These are phyloP conservation scores for Hymenoscyphus fraxineus DNA, from an alignment of 2,329 filamentous ascomycete species.

Conservation along the genomic window DNA sequence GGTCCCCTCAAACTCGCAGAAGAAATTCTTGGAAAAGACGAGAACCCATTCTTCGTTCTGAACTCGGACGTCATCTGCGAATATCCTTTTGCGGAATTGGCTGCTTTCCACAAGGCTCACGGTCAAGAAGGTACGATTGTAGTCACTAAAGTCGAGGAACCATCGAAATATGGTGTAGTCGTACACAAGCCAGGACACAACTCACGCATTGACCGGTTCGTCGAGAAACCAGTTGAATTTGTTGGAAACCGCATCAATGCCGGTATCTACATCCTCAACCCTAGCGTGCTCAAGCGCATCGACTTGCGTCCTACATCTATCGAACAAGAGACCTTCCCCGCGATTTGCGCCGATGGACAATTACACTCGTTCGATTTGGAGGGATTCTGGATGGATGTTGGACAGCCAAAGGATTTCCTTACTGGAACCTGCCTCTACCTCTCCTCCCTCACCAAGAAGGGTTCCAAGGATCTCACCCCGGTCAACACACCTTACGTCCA, in stretches of 20 bases:
- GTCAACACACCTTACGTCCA: slow-evolving; percentile 75
- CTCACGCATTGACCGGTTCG: slow-evolving; percentile 94
- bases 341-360: slow-evolving; percentile 83
- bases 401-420: slow-evolving; percentile 97
- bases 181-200: slow-evolving; percentile 93
- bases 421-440: slow-evolving; percentile 95
- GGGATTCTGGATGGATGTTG: slow-evolving; percentile 99
- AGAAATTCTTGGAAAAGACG: slow-evolving; percentile 86
- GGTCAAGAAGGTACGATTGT: slow-evolving; percentile 96
- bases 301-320: slow-evolving; percentile 96
- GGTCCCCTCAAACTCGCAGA: slow-evolving; percentile 95
- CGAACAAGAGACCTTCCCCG: slow-evolving; percentile 97
- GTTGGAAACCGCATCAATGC: slow-evolving; percentile 98
- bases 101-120: slow-evolving; percentile 87
- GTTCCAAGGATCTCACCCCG: slow-evolving; percentile 76
- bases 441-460: slow-evolving; percentile 84
- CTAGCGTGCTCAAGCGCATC: slow-evolving; percentile 83
- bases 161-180: slow-evolving; percentile 97
- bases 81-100: slow-evolving; percentile 87
- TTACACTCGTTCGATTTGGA: slow-evolving; percentile 95
- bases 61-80: slow-evolving; percentile 99
- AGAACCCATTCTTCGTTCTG: slow-evolving; percentile 93
- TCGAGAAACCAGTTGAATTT: slow-evolving; percentile 98
- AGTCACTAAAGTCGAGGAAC: slow-evolving; percentile 98
- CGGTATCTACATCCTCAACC: slow-evolving; percentile 97